Percentiles rank a stretch among this genome's conserved stretches.
Evolutionary conservation across 2,329 filamentous ascomycete genomes (phyloP).

Genomic region (Clarireedia homoeocarpa): DNA sequence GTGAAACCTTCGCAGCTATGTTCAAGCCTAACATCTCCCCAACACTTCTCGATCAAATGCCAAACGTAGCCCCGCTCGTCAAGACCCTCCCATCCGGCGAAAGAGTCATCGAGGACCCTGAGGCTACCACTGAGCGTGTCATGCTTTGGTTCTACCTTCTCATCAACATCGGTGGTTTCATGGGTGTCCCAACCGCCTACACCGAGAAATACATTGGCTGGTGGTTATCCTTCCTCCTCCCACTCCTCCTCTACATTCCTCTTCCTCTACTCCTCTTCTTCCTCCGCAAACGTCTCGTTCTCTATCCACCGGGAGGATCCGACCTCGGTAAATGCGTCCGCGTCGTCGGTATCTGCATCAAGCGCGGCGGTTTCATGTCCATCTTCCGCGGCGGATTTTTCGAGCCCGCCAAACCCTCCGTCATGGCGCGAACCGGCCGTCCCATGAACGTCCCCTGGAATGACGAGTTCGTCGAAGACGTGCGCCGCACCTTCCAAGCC

Average conservation of each 20-base stretch:
- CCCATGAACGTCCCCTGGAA: conserved; percentile 71
- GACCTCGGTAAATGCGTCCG: conserved; percentile 39
- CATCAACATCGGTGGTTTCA: conserved; percentile 56
- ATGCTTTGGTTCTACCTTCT: conserved; percentile 53
- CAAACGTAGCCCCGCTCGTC: conserved; percentile 34
- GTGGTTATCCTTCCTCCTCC: conserved; percentile 39
- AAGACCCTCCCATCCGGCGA: conserved; percentile 44
- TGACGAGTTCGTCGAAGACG: conserved; percentile 73
- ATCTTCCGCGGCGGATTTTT: conserved; percentile 50
- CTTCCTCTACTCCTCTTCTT: conserved; percentile 44
- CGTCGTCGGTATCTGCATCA: conserved; percentile 35
- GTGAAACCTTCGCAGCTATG: conserved; percentile 39
- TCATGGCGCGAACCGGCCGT: conserved; percentile 44
- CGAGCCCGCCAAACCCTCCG: conserved; percentile 60
- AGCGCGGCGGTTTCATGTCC: conserved; percentile 57
- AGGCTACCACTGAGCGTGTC: conserved; percentile 44
- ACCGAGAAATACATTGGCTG: conserved; percentile 41
- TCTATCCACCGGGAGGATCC: conserved; percentile 39
- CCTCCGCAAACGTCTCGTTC: conserved; percentile 35
- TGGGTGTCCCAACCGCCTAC: conserved; percentile 37
- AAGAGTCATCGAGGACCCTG: conserved; percentile 52
- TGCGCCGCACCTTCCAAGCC: conserved; percentile 60
- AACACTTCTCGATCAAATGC: conserved; percentile 51
- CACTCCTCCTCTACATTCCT: conserved; percentile 52
- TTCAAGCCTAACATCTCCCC: conserved; percentile 66